Percentiles rank a stretch among this genome's conserved stretches.
These are phyloP conservation scores for Claviceps maximensis DNA, from an alignment of 2,329 filamentous ascomycete genomes.

Conservation along the genomic window DNA sequence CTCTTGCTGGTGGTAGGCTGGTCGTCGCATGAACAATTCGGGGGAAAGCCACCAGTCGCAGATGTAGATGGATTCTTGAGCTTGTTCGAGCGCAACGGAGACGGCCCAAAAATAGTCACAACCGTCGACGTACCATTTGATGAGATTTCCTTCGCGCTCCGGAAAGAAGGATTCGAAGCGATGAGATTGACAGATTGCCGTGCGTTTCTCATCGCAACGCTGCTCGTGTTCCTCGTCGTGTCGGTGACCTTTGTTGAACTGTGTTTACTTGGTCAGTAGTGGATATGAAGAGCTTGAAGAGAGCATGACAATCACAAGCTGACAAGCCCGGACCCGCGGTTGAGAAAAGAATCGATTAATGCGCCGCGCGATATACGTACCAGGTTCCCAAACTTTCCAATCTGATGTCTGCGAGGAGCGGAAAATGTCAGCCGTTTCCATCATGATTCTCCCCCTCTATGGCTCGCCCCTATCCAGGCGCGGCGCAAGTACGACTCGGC, in stretches of 20 bases:
- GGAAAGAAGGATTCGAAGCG: constrained; percentile 88
- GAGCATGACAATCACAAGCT: no score
- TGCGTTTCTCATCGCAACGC: constrained; percentile 67
- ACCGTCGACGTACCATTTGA: constrained; percentile 97
- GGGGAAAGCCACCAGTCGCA: constrained; percentile 95
- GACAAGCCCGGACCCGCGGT: no score
- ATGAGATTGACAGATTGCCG: constrained; percentile 55
- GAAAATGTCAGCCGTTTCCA: neutral
- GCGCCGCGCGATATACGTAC: constrained; percentile 23
- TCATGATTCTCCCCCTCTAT: neutral
- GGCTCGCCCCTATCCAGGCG: no score
- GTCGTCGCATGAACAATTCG: constrained; percentile 72
- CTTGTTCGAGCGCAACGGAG: constrained; percentile 75
- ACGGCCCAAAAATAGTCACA: constrained; percentile 93
- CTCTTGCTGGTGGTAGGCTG: constrained; percentile 69
- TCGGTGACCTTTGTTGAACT: constrained; percentile 77
- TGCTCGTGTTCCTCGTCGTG: constrained; percentile 91
- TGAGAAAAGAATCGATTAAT: neutral
- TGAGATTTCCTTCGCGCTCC: constrained; percentile 66
- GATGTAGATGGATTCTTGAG: constrained; percentile 90
- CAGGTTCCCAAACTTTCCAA: constrained; percentile 51
- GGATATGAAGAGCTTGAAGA: neutral
- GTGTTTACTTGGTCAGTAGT: neutral
- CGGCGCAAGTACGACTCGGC: no score
- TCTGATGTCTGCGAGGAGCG: constrained; percentile 27